These are phyloP conservation scores for Morella rubra DNA, from an alignment of 306 rosid genomes.

Conservation along the genomic window DNA sequence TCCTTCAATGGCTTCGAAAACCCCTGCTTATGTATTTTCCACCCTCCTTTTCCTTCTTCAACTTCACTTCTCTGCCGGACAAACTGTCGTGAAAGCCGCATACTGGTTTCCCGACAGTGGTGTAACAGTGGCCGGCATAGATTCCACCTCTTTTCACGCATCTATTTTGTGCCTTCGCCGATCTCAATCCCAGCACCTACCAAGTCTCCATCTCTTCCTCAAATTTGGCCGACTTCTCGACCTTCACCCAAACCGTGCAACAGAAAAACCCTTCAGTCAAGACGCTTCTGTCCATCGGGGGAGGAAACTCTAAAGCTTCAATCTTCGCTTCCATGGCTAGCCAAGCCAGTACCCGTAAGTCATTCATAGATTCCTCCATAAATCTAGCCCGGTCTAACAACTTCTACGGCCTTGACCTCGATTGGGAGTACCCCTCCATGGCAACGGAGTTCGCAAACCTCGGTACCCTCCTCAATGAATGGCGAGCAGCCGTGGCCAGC, in stretches of 20 bases:
- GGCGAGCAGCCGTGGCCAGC: conserved; percentile 27
- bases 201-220: conserved; percentile 35
- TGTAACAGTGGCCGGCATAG: conserved; percentile 35
- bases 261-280: conserved; percentile 41
- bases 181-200: conserved; percentile 27
- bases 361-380: conserved; percentile 44
- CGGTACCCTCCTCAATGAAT: too few species aligned
- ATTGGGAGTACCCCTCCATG: conserved; percentile 41
- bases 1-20: conserved; percentile 39
- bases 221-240: conserved; percentile 31
- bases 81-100: conserved; percentile 25
- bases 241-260: conserved; percentile 39
- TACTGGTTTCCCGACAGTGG: conserved; percentile 50
- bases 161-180: conserved; percentile 61
- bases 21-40: conserved; percentile 10
- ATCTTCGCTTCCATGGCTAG: conserved; percentile 45
- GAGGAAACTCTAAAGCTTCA: conserved; percentile 22
- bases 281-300: conserved; percentile 51
- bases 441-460: conserved; percentile 32
- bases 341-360: conserved; percentile 24
- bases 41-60: too few species aligned
- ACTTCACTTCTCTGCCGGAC: conserved; percentile 27
- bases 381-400: conserved; percentile 28
- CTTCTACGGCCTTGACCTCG: conserved; percentile 51
- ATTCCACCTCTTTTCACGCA: conserved; percentile 61